Evolutionary conservation across 2,329 filamentous ascomycete genomes (phyloP).

Genomic region (Hypoxylon sp.): DNA sequence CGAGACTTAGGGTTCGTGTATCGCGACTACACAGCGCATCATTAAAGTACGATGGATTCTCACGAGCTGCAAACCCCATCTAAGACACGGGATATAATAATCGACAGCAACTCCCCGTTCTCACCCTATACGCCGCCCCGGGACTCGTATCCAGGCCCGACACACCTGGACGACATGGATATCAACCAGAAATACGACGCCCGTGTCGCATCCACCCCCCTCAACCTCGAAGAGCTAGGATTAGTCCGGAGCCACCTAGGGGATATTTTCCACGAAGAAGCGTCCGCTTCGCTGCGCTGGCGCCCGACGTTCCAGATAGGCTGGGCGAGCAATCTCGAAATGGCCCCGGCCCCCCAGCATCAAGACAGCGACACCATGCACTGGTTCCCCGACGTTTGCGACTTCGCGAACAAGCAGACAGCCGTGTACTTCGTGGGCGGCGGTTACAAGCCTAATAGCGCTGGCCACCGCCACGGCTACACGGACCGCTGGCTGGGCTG

Average conservation of each 20-base stretch:
- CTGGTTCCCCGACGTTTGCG: conserved; percentile 25
- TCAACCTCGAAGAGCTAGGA: conserved; percentile 27
- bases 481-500: conserved; percentile 20
- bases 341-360: conserved; percentile 26
- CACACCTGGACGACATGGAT: conserved; percentile 8
- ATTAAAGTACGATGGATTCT: conserved; percentile 17
- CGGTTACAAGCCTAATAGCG: conserved; percentile 10
- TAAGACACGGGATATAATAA: conserved; percentile 18
- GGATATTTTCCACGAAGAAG: conserved; percentile 33
- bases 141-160: conserved; percentile 28
- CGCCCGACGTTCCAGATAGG: conserved; percentile 14
- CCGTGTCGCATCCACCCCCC: conserved; percentile 22
- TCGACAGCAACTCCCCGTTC: conserved; percentile 24
- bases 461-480: conserved; percentile 29
- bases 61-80: conserved; percentile 11
- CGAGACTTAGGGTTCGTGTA: too few relatives aligned
- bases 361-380: conserved; percentile 15
- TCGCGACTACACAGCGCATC: too few relatives aligned
- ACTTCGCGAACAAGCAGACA: conserved; percentile 38
- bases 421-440: conserved; percentile 36
- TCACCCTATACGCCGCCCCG: conserved; percentile 25
- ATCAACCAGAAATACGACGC: conserved; percentile 34
- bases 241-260: conserved; percentile 27
- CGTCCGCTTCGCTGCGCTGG: conserved; percentile 11
- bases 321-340: conserved; percentile 28